Evolutionary conservation across 164 flowering plant species (phyloP).

Genomic region (Vitis rupestris): DNA sequence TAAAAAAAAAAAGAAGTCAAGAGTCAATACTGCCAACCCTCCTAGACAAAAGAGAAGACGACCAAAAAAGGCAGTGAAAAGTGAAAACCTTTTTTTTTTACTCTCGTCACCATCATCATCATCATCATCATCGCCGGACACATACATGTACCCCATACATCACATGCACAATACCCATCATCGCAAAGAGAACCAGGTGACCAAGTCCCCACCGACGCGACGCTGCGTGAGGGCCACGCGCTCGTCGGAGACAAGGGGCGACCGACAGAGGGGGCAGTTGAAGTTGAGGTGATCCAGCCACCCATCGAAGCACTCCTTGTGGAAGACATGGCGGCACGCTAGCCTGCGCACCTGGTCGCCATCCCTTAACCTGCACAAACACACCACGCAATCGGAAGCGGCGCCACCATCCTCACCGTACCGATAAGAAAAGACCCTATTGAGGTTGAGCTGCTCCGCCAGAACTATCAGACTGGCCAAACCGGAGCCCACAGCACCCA

Average conservation of each 20-base stretch:
- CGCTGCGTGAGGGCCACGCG: conserved; percentile 17
- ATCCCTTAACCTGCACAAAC: conserved; percentile 42
- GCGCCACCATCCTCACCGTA: conserved; percentile 8
- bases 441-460: conserved; percentile 49
- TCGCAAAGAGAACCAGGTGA: conserved; percentile 35
- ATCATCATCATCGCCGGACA: neutral
- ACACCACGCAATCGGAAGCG: conserved; percentile 56
- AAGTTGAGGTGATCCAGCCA: conserved; percentile 65
- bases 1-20: neutral
- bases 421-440: conserved; percentile 33
- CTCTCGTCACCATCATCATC: neutral
- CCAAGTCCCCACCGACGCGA: conserved; percentile 31
- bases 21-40: neutral
- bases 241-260: conserved; percentile 30
- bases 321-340: conserved; percentile 73
- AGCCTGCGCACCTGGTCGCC: conserved; percentile 66
- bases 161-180: conserved; percentile 8
- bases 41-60: neutral
- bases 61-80: neutral
- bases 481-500: conserved; percentile 38
- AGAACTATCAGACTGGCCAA: conserved; percentile 41
- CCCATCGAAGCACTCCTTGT: conserved; percentile 67
- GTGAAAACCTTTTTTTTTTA: neutral
- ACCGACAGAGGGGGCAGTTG: conserved; percentile 78
- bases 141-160: neutral